Evolutionary conservation across 1,284 basidiomycete species (phyloP).

Genomic region (Lignosus rhinocerotis): DNA sequence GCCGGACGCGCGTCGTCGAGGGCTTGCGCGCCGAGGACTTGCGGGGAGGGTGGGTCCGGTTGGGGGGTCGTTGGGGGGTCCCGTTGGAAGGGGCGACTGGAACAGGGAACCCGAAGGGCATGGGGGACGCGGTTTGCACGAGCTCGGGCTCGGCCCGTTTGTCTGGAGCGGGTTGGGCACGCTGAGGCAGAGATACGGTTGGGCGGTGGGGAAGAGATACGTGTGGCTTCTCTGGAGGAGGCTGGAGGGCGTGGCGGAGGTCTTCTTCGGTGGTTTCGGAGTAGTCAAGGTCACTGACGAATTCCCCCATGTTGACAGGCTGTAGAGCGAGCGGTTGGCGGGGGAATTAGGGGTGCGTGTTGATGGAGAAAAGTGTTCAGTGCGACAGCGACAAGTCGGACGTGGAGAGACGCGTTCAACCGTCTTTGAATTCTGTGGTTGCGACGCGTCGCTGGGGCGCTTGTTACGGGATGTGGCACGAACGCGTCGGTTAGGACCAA

Average conservation of each 20-base stretch:
- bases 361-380: neutral
- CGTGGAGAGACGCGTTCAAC: neutral
- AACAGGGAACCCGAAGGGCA: neutral
- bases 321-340: neutral
- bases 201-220: neutral
- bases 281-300: constrained; percentile 7
- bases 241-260: neutral
- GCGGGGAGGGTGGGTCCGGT: too few relatives aligned
- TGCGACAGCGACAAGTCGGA: too few relatives aligned
- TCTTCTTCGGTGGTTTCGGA: neutral
- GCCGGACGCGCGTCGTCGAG: neutral
- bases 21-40: neutral
- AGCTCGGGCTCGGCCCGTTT: neutral
- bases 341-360: neutral
- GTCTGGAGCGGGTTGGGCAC: neutral
- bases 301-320: neutral
- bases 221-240: neutral
- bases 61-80: too few relatives aligned
- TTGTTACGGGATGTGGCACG: too few relatives aligned
- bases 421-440: too few relatives aligned
- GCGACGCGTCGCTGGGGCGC: too few relatives aligned
- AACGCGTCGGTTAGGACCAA: too few relatives aligned
- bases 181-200: neutral
- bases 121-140: neutral
- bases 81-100: too few relatives aligned